These are phyloP conservation scores for Trichoderma aggressivum DNA, from an alignment of 2,329 filamentous ascomycete genomes.

Conservation along the genomic window DNA sequence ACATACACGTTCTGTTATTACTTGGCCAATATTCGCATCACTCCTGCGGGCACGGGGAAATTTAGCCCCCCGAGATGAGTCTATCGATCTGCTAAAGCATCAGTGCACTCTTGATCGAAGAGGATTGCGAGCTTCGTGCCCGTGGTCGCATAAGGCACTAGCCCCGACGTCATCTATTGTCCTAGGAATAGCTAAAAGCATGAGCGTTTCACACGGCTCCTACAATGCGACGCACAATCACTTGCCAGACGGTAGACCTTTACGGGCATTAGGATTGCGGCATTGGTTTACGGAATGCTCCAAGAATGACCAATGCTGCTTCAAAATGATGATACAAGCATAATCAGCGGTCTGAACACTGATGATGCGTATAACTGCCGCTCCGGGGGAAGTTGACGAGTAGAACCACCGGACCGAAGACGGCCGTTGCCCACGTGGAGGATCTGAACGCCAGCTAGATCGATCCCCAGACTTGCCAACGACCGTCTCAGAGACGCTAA, in stretches of 20 bases:
- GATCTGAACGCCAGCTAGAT: background rate
- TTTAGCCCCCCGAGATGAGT: background rate
- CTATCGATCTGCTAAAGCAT: background rate
- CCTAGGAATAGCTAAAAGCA: background rate
- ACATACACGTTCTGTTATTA: background rate
- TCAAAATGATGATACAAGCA: background rate
- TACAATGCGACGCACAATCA: background rate
- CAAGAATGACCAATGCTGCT: background rate
- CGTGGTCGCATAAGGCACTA: background rate
- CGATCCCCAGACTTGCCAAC: background rate
- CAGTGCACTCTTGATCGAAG: background rate
- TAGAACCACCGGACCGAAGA: background rate
- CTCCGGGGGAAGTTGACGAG: background rate
- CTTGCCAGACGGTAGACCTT: background rate
- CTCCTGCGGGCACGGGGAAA: background rate
- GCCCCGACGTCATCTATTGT: background rate
- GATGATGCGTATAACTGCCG: background rate
- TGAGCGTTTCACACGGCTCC: background rate
- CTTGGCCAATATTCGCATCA: background rate
- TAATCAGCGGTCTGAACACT: background rate
- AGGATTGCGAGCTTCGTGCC: background rate
- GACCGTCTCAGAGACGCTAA: slow-evolving; percentile 7
- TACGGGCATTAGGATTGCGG: background rate
- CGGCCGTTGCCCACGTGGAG: background rate
- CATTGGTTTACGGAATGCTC: background rate